Percentiles rank a stretch among this genome's conserved stretches.
phyloP scores from a whole-genome alignment of 2,329 filamentous ascomycete genomes.

The Eurotiales sp. region DNA sequence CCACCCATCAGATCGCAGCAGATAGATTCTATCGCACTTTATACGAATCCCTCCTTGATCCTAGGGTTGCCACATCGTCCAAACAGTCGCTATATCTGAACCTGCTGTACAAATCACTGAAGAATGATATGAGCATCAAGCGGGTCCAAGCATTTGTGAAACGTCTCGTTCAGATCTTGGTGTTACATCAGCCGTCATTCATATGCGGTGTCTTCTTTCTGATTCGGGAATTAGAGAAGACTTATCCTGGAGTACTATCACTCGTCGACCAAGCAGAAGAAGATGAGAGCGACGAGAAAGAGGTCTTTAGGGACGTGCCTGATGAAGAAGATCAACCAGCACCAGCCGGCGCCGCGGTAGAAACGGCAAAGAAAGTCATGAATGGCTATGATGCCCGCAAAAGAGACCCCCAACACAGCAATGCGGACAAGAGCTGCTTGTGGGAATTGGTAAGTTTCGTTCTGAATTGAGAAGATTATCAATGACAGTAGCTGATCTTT shows the following conservation, averaged over 20 bases:
- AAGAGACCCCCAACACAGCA: constrained; percentile 84
- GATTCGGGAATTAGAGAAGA: constrained; percentile 71
- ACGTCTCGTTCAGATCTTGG: constrained; percentile 80
- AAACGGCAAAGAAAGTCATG: constrained; percentile 29
- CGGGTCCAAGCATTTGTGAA: constrained; percentile 96
- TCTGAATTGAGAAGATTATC: background rate
- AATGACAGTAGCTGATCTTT: constrained; percentile 22
- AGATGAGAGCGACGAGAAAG: constrained; percentile 65
- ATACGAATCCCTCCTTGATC: constrained; percentile 91
- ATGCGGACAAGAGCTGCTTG: constrained; percentile 86
- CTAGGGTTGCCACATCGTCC: constrained; percentile 80
- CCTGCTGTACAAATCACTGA: constrained; percentile 80
- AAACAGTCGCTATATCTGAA: constrained; percentile 97
- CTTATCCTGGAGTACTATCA: constrained; percentile 74
- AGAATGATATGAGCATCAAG: constrained; percentile 83
- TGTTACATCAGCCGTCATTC: constrained; percentile 87
- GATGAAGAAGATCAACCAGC: constrained; percentile 49
- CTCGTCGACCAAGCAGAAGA: constrained; percentile 79
- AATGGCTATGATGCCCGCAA: constrained; percentile 78
- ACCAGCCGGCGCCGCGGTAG: constrained; percentile 18
- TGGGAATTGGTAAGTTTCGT: constrained; percentile 74
- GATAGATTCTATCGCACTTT: constrained; percentile 94
- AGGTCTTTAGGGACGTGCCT: constrained; percentile 64
- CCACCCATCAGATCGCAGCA: constrained; percentile 72
- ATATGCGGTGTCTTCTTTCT: constrained; percentile 91